Base-by-base conservation (phyloP, 495 filamentous ascomycete genomes). In the Penicillium dipodomyicola region DNA sequence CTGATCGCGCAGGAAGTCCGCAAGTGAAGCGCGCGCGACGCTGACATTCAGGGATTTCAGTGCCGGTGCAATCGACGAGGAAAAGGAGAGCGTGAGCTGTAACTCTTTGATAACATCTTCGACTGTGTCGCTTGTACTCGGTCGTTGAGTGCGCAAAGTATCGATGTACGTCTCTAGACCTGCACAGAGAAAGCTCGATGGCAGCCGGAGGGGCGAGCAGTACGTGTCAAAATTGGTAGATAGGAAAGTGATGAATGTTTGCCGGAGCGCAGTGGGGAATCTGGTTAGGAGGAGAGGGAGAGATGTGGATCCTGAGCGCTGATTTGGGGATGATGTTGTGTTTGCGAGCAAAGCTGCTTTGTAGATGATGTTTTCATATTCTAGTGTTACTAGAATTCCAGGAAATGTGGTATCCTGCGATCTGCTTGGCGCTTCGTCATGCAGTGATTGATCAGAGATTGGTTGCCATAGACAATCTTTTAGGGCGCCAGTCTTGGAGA, bases 281-380 rank as follows among this genome's bases (percentile, higher is more conserved):
- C 76, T 76, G 1, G 76, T 79, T 41, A 84, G 62, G 5, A 84
- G 65, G n/a, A 84, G 54, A 0, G 82, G 82, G 15, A 83, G 73
- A 46, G 68, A 59, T 3, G 81, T 78, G 15, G 78, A 77, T 10
- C 63, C 72, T 15, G 59, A 51, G 14, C 49, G 60, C 20, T 59
- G 17, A 6, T 39, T 53, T 19, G 32, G 19, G n/a, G 25, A 20
- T 40, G 58, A 43, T 7, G 45, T 33, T 2, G 40, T 5, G 1
- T 62, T 57, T 22, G 74, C 60, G 4, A 79, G 69, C 0, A 82
- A 60, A 19, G 78, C 73, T 1, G 77, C 80, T 52, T 69, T 75
- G 65, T 83, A 84, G 37, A 51, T 59, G 33, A 69, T 73, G 12
- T 77, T 77, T 55, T 84, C 82, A 52, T 84, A 84, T 29, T 70